Conservation (phyloP, 176 grass and related monocot species). For the Cymbopogon citratus region DNA sequence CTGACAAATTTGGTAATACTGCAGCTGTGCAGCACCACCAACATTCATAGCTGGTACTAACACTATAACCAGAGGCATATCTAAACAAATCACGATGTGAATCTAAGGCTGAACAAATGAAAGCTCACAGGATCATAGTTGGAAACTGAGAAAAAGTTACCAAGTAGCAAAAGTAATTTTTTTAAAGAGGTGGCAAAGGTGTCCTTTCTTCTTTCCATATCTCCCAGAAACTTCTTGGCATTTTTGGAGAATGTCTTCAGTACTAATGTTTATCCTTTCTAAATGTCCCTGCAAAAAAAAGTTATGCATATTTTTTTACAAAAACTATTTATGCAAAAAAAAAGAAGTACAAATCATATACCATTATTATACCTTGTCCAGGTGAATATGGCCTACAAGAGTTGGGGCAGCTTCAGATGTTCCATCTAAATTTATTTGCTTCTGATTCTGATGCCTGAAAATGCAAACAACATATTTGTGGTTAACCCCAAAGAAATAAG, state of each 20-base stretch:
- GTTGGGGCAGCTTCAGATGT: slow-evolving; percentile 48
- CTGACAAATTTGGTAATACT: neutral
- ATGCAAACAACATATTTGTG: neutral
- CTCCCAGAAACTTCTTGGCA: slow-evolving; percentile 61
- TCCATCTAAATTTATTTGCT: slow-evolving; percentile 44
- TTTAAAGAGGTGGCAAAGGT: slow-evolving; percentile 63
- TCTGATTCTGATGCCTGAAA: slow-evolving; percentile 75
- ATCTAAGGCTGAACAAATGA: neutral
- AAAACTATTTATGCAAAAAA: neutral
- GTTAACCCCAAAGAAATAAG: neutral
- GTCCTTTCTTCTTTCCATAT: slow-evolving; percentile 77
- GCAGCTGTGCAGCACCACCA: neutral
- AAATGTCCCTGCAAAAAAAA: slow-evolving; percentile 56
- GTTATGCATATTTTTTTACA: slow-evolving; percentile 12
- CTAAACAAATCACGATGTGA: neutral
- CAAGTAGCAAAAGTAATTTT: slow-evolving; percentile 54
- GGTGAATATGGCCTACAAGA: slow-evolving; percentile 85
- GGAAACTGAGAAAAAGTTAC: slow-evolving; percentile 30
- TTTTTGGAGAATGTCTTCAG: slow-evolving; percentile 55
- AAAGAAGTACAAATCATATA: slow-evolving; percentile 9
- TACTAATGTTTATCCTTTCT: slow-evolving; percentile 57
- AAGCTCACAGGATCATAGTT: neutral
- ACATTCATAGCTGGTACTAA: neutral
- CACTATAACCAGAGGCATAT: neutral
- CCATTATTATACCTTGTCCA: slow-evolving; percentile 65